Evolutionary conservation across 1,284 basidiomycete genomes (phyloP).

Genomic region (Leccinum solheimii): DNA sequence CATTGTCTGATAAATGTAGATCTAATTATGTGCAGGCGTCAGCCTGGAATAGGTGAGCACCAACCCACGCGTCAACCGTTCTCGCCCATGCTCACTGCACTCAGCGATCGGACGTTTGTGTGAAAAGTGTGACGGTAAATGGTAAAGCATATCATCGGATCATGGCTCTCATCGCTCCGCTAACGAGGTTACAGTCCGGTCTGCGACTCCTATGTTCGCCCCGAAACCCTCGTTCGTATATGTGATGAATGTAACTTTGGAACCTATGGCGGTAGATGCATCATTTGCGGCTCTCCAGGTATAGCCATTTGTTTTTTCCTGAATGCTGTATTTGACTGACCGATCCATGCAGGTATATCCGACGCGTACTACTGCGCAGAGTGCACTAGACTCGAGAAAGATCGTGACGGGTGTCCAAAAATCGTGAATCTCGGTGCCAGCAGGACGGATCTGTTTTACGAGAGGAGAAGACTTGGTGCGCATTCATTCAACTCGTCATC

Average conservation of each 20-base stretch:
- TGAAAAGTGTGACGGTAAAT: constrained; percentile 99
- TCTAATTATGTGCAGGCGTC: constrained; percentile 95
- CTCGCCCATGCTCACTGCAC: not conserved
- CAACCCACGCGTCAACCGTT: not conserved
- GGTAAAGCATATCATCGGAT: constrained; percentile 53
- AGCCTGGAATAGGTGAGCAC: constrained; percentile 87
- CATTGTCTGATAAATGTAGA: constrained; percentile 47
- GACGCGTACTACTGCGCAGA: constrained; percentile 98
- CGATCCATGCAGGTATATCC: constrained; percentile 71
- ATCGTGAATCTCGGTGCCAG: constrained; percentile 95
- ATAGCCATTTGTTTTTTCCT: constrained; percentile 10
- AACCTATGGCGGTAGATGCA: constrained; percentile 94
- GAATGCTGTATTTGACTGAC: not conserved
- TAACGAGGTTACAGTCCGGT: constrained; percentile 69
- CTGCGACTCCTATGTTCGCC: constrained; percentile 98
- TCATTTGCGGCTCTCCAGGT: constrained; percentile 96
- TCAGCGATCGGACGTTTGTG: constrained; percentile 94
- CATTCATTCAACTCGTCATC: constrained; percentile 1
- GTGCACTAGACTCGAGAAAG: constrained; percentile 95
- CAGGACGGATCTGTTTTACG: constrained; percentile 88
- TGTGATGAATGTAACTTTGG: constrained; percentile 99
- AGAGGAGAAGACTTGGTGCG: constrained; percentile 65
- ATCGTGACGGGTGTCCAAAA: constrained; percentile 97
- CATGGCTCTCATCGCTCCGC: not conserved
- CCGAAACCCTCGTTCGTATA: constrained; percentile 95